Conservation (phyloP, 2,329 filamentous ascomycete genomes). For the Neonectria magnoliae region DNA sequence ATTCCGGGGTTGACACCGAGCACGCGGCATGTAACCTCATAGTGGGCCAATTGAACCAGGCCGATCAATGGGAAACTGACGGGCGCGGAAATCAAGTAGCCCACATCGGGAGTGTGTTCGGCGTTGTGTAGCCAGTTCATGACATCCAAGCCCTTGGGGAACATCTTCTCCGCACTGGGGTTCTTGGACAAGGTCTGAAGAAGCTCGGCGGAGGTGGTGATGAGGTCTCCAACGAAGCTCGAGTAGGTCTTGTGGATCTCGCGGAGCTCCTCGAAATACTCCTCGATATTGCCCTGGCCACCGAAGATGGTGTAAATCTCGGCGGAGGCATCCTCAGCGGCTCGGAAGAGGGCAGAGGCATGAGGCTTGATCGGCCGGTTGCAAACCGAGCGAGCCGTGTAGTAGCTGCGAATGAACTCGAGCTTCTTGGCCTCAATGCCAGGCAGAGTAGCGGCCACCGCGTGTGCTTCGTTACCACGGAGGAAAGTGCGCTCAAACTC, state of each 20-base stretch:
- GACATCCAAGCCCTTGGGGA: conserved; percentile 95
- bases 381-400: conserved; percentile 83
- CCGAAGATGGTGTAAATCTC: conserved; percentile 95
- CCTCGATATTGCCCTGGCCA: conserved; percentile 98
- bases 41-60: conserved; percentile 94
- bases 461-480: conserved; percentile 95
- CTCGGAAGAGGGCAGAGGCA: conserved; percentile 91
- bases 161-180: conserved; percentile 90
- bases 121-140: conserved; percentile 91
- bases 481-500: conserved; percentile 98
- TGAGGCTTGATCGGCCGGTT: conserved; percentile 90
- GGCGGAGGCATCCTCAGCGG: conserved; percentile 84
- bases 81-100: conserved; percentile 93
- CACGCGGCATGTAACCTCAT: conserved; percentile 91
- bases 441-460: conserved; percentile 83
- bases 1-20: conserved; percentile 90
- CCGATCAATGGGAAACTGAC: conserved; percentile 97
- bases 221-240: conserved; percentile 86
- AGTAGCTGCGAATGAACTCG: conserved; percentile 89
- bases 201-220: conserved; percentile 83
- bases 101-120: conserved; percentile 89
- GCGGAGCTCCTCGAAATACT: conserved; percentile 98
- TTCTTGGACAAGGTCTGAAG: conserved; percentile 87
- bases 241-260: conserved; percentile 92
- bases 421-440: conserved; percentile 95